These are phyloP conservation scores for Pestalotiopsis sp. DNA, from an alignment of 2,329 filamentous ascomycete genomes.

Conservation along the genomic window DNA sequence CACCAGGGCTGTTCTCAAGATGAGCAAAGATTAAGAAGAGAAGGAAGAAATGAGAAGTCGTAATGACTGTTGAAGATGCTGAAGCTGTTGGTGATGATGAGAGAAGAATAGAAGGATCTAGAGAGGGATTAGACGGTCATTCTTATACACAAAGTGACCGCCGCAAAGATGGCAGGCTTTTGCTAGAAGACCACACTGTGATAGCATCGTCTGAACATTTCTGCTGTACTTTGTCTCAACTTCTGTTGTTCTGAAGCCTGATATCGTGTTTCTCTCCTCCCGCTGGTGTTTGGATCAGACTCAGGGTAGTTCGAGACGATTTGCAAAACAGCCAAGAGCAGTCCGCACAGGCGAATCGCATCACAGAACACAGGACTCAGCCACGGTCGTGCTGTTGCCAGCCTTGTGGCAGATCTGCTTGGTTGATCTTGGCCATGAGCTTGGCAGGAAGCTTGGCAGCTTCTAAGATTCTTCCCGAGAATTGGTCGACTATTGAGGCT, in stretches of 20 bases:
- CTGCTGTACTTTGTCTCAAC: neutral
- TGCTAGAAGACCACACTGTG: neutral
- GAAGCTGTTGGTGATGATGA: constrained; percentile 14
- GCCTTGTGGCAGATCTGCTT: neutral
- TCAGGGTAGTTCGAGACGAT: constrained; percentile 5
- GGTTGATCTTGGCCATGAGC: constrained; percentile 4
- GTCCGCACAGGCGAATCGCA: constrained; percentile 10
- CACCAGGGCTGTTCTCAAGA: constrained; percentile 28
- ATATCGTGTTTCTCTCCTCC: neutral
- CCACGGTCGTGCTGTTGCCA: neutral
- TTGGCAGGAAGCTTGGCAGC: neutral
- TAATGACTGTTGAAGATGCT: constrained; percentile 10
- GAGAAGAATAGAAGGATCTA: neutral
- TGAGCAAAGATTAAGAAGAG: constrained; percentile 14
- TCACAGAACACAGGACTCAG: neutral
- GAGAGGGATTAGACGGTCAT: neutral
- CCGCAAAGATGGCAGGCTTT: neutral
- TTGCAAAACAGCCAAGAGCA: constrained; percentile 13
- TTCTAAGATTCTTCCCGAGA: neutral
- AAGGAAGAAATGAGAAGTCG: constrained; percentile 15
- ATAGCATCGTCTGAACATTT: constrained; percentile 10
- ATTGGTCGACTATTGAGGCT: neutral
- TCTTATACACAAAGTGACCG: constrained; percentile 7
- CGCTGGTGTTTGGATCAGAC: constrained; percentile 3
- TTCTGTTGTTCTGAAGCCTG: neutral